Conservation (phyloP, 257 asterid genomes). For the Primulina eburnea region DNA sequence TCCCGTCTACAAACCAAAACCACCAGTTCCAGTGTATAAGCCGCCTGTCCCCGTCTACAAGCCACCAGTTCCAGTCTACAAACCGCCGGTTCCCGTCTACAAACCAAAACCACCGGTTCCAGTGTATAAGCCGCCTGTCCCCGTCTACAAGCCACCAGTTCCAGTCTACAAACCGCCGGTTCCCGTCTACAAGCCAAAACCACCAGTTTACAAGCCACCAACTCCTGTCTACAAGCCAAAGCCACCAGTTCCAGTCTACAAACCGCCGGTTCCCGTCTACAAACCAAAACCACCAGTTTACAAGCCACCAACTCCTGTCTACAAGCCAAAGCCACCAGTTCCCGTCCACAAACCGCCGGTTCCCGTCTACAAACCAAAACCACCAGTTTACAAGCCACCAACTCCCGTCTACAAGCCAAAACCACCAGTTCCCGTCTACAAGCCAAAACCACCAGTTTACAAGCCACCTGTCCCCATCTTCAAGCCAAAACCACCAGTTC, state of each 20-base stretch:
- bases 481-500: constrained; percentile 21
- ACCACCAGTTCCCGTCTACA: constrained; percentile 27
- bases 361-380: constrained; percentile 17
- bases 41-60: not conserved
- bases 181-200: not conserved
- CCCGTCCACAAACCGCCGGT: constrained; percentile 14
- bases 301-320: not conserved
- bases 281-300: constrained; percentile 9
- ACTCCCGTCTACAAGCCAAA: constrained; percentile 16
- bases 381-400: constrained; percentile 14
- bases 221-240: constrained; percentile 1
- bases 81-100: constrained; percentile 23
- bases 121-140: too few species aligned
- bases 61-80: constrained; percentile 22
- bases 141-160: constrained; percentile 7
- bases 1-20: not conserved
- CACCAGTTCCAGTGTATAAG: constrained; percentile 22
- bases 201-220: not conserved
- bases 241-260: constrained; percentile 7
- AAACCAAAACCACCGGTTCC: not conserved
- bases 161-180: constrained; percentile 12
- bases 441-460: constrained; percentile 21
- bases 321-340: constrained; percentile 8
- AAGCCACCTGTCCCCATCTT: constrained; percentile 17
- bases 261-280: constrained; percentile 20